These are phyloP conservation scores for Clavispora phyllophila DNA, from an alignment of 805 yeast genomes.

Conservation along the genomic window DNA sequence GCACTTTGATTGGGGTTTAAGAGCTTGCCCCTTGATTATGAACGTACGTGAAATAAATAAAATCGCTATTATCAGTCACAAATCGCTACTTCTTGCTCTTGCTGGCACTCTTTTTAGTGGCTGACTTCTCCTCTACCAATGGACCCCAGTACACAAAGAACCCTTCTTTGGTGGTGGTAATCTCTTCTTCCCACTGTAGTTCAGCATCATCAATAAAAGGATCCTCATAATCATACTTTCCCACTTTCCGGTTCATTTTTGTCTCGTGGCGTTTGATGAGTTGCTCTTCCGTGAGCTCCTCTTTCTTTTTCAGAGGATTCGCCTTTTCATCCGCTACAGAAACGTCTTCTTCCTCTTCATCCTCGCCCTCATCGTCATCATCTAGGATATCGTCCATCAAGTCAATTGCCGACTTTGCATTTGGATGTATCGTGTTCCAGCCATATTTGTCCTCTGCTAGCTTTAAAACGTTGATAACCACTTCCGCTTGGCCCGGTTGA, in stretches of 20 bases:
- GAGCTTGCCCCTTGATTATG: conserved; percentile 17
- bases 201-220: conserved; percentile 97
- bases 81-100: conserved; percentile 21
- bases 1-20: conserved; percentile 16
- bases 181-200: conserved; percentile 85
- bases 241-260: conserved; percentile 65
- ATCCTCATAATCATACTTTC: conserved; percentile 87
- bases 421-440: conserved; percentile 65
- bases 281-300: conserved; percentile 35
- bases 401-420: conserved; percentile 53
- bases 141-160: conserved; percentile 96
- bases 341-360: conserved; percentile 35
- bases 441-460: conserved; percentile 84
- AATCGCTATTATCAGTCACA: not conserved
- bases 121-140: conserved; percentile 50
- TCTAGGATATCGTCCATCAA: conserved; percentile 46
- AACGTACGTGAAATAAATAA: not conserved
- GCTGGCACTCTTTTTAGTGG: conserved; percentile 21
- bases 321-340: conserved; percentile 11
- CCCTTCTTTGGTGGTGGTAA: conserved; percentile 90
- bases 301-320: conserved; percentile 16
- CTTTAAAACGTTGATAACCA: conserved; percentile 65
- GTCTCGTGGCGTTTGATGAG: conserved; percentile 41
- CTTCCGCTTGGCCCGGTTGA: conserved; percentile 54
- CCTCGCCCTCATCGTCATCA: conserved; percentile 45